Evolutionary conservation across 306 rosid species (phyloP).

Genomic region (Cotoneaster glaucophyllus): DNA sequence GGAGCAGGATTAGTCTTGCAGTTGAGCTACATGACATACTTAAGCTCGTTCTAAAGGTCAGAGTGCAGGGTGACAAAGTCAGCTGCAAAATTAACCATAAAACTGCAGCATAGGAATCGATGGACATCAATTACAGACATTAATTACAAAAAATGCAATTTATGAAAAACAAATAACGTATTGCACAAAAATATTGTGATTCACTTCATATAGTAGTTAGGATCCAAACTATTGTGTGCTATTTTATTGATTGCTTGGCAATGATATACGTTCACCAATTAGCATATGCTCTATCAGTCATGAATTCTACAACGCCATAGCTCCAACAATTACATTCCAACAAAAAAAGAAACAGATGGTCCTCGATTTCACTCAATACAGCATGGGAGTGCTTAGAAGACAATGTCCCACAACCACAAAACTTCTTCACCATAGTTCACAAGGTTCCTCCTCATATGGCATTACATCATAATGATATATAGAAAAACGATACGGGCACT

Average conservation of each 20-base stretch:
- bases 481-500: slow-evolving; percentile 41
- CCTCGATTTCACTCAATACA: slow-evolving; percentile 45
- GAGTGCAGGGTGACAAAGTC: slow-evolving; percentile 1
- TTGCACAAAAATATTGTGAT: slow-evolving; percentile 25
- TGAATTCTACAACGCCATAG: slow-evolving; percentile 59
- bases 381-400: slow-evolving; percentile 41
- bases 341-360: slow-evolving; percentile 40
- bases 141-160: not conserved
- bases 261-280: slow-evolving; percentile 74
- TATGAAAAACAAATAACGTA: slow-evolving; percentile 21
- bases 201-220: slow-evolving; percentile 25
- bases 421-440: slow-evolving; percentile 52
- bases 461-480: slow-evolving; percentile 43
- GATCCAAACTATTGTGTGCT: slow-evolving; percentile 45
- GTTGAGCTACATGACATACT: slow-evolving; percentile 1
- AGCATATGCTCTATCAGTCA: slow-evolving; percentile 61
- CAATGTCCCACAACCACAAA: slow-evolving; percentile 48
- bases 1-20: slow-evolving; percentile 1
- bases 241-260: slow-evolving; percentile 66
- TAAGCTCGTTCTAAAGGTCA: slow-evolving; percentile 8
- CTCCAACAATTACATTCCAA: slow-evolving; percentile 70
- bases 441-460: slow-evolving; percentile 45
- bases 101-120: slow-evolving; percentile 8
- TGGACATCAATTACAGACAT: slow-evolving; percentile 15
- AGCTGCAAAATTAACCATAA: slow-evolving; percentile 10